phyloP scores from a whole-genome alignment of 257 asterid species.

The Penstemon eatonii region DNA sequence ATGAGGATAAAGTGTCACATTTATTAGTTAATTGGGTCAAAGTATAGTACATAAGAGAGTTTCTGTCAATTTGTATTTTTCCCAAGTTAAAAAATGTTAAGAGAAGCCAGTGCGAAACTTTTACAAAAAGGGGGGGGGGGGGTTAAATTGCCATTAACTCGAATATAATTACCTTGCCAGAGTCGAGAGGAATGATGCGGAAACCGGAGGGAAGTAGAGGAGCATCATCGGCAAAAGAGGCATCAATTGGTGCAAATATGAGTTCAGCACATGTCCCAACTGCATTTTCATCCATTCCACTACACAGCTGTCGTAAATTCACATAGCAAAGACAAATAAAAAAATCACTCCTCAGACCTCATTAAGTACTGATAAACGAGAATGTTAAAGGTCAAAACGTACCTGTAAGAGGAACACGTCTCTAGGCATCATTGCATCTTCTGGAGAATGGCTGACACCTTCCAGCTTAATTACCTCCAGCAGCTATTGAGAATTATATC shows the following conservation, averaged over 20 bases:
- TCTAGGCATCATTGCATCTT: conserved; percentile 68
- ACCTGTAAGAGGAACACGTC: conserved; percentile 87
- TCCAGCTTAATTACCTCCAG: conserved; percentile 90
- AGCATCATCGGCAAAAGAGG: conserved; percentile 85
- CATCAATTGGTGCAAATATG: conserved; percentile 89
- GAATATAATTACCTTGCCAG: conserved; percentile 52
- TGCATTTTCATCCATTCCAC: conserved; percentile 88
- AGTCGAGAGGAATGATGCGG: conserved; percentile 81
- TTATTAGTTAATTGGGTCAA: too few species aligned
- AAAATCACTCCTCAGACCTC: too few species aligned
- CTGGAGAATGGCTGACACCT: conserved; percentile 67
- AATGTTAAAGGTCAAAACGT: not conserved
- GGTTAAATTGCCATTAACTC: too few species aligned
- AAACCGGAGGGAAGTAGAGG: conserved; percentile 91
- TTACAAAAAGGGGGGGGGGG: too few species aligned
- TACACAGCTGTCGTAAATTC: conserved; percentile 56
- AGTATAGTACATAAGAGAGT: too few species aligned
- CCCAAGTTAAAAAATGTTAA: too few species aligned
- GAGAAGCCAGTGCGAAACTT: too few species aligned
- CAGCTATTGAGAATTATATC: conserved; percentile 42
- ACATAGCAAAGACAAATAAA: not conserved
- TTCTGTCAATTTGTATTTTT: too few species aligned
- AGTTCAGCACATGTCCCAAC: conserved; percentile 84
- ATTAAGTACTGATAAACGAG: too few species aligned
- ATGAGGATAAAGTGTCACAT: too few species aligned